A percentile compares a stretch with the other conserved stretches of the same genome.
Evolutionary conservation across 306 rosid genomes (phyloP).

Genomic region (Trifolium dubium): DNA sequence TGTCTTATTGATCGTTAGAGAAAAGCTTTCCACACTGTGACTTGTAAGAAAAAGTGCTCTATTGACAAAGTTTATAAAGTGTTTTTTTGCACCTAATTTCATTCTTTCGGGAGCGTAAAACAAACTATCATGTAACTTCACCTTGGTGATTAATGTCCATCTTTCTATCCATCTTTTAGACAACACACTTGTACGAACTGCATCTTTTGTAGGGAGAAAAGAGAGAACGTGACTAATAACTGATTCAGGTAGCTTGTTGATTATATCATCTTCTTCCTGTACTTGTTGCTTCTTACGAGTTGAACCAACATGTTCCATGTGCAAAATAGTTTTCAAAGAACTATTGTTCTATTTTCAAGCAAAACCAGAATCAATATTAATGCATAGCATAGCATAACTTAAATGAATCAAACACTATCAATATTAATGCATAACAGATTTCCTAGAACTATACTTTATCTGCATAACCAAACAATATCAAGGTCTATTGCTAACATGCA

Average conservation of each 20-base stretch:
- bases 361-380: too few relatives aligned
- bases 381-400: too few relatives aligned
- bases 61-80: neutral
- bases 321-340: too few relatives aligned
- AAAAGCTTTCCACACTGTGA: neutral
- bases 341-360: too few relatives aligned
- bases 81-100: neutral
- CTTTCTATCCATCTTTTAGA: conserved; percentile 22
- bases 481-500: too few relatives aligned
- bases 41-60: conserved; percentile 1
- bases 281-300: too few relatives aligned
- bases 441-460: too few relatives aligned
- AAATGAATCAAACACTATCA: too few relatives aligned
- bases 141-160: conserved; percentile 26
- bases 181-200: conserved; percentile 23
- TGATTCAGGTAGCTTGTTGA: conserved; percentile 2
- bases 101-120: neutral
- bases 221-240: conserved; percentile 16
- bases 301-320: too few relatives aligned
- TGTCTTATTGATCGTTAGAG: neutral
- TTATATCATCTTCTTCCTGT: neutral
- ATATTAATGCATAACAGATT: too few relatives aligned
- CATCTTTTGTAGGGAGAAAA: neutral
- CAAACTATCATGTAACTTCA: conserved; percentile 9
- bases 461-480: too few relatives aligned